Evolutionary conservation across 2,329 filamentous ascomycete genomes (phyloP).

Genomic region (Teratosphaeria zuluensis): DNA sequence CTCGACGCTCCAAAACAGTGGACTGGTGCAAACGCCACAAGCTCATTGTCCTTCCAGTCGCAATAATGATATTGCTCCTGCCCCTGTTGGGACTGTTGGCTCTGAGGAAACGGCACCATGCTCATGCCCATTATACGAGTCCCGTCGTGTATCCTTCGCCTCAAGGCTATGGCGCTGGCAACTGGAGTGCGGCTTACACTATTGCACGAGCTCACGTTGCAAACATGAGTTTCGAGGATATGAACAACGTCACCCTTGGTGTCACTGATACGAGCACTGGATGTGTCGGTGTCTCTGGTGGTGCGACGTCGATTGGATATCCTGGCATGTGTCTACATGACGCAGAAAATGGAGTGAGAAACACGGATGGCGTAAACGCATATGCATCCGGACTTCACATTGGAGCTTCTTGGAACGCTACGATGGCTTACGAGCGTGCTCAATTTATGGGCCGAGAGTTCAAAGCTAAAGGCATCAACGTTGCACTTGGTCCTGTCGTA

Average conservation of each 20-base stretch:
- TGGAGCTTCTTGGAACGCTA: slow-evolving; percentile 43
- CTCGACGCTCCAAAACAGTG: not conserved
- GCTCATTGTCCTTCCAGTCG: slow-evolving; percentile 11
- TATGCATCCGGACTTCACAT: slow-evolving; percentile 35
- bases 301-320: slow-evolving; percentile 27
- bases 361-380: slow-evolving; percentile 33
- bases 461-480: slow-evolving; percentile 44
- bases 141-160: slow-evolving; percentile 23
- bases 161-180: slow-evolving; percentile 23
- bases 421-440: slow-evolving; percentile 43
- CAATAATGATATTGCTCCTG: slow-evolving; percentile 17
- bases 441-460: slow-evolving; percentile 49
- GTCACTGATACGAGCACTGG: slow-evolving; percentile 20
- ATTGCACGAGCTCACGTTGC: slow-evolving; percentile 23
- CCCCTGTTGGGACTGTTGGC: slow-evolving; percentile 22
- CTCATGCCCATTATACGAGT: slow-evolving; percentile 16
- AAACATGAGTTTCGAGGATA: slow-evolving; percentile 28
- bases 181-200: slow-evolving; percentile 24
- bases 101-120: slow-evolving; percentile 12
- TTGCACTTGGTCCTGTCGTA: slow-evolving; percentile 59
- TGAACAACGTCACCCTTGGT: slow-evolving; percentile 29
- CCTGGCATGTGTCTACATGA: slow-evolving; percentile 34
- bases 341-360: slow-evolving; percentile 34
- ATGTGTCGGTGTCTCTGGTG: slow-evolving; percentile 29
- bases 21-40: slow-evolving; percentile 13